These are phyloP conservation scores for Fraxinus cuspidata DNA, from an alignment of 257 asterid species.

Conservation along the genomic window DNA sequence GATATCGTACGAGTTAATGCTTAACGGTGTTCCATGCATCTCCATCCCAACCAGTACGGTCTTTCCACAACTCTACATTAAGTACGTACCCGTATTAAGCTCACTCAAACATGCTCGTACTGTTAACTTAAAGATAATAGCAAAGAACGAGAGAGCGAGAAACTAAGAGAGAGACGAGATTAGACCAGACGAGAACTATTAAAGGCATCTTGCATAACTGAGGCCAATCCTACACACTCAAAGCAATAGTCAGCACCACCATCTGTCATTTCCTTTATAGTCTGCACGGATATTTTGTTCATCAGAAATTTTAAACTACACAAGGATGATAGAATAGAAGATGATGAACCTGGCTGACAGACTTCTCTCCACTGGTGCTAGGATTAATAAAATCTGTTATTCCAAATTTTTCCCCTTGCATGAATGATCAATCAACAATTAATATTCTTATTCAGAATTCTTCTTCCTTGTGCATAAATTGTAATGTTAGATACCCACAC, in stretches of 20 bases:
- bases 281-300: constrained; percentile 8
- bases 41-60: constrained; percentile 47
- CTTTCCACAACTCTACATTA: constrained; percentile 42
- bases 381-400: constrained; percentile 44
- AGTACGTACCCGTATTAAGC: background rate
- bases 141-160: background rate
- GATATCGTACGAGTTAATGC: constrained; percentile 27
- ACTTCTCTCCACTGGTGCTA: constrained; percentile 30
- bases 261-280: constrained; percentile 33
- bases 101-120: background rate
- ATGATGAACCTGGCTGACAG: constrained; percentile 34
- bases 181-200: constrained; percentile 21
- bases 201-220: constrained; percentile 39
- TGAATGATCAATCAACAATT: background rate
- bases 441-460: too few species aligned
- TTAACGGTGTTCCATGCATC: constrained; percentile 41
- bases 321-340: background rate
- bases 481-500: background rate
- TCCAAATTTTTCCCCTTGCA: constrained; percentile 43
- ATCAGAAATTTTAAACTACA: background rate
- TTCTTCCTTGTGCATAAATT: background rate
- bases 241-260: constrained; percentile 47
- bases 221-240: constrained; percentile 39
- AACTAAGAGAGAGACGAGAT: background rate
- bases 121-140: background rate